Evolutionary conservation across 306 rosid genomes (phyloP).

Genomic region (Vigna trinervia): DNA sequence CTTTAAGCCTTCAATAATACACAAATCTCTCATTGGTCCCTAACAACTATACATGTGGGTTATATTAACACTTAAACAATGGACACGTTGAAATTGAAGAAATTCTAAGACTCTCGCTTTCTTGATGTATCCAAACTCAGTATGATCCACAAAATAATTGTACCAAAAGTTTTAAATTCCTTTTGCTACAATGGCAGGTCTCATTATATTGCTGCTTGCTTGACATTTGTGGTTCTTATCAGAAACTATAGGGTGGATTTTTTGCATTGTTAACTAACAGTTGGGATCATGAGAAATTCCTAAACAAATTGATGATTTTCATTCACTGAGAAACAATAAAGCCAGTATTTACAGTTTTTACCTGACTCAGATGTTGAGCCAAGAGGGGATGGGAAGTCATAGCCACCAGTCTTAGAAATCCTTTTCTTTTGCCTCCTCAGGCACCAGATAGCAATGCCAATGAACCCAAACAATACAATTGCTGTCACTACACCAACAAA

Average conservation of each 20-base stretch:
- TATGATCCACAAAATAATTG: not conserved
- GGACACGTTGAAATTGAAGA: too few relatives aligned
- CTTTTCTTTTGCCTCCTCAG: conserved; percentile 3
- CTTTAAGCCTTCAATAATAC: not conserved
- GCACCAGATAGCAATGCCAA: conserved; percentile 19
- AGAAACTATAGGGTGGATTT: too few relatives aligned
- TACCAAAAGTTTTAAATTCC: not conserved
- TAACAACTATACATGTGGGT: not conserved
- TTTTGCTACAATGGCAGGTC: too few relatives aligned
- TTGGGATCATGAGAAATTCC: not conserved
- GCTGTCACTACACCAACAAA: conserved; percentile 1
- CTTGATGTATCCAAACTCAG: not conserved
- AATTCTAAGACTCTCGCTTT: not conserved
- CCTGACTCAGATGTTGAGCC: not conserved
- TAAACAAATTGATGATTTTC: too few relatives aligned
- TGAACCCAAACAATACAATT: conserved; percentile 1
- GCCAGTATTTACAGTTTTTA: not conserved
- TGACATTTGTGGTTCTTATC: too few relatives aligned
- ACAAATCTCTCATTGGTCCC: not conserved
- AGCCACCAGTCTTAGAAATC: not conserved
- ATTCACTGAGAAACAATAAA: not conserved
- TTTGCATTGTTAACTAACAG: too few relatives aligned
- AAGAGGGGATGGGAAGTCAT: conserved; percentile 4
- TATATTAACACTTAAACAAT: not conserved
- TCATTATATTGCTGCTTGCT: too few relatives aligned